Evolutionary conservation across 208 protist species (phyloP), one percentile per base, ranked within the genome.

Genomic region (Phytomonas francai): DNA sequence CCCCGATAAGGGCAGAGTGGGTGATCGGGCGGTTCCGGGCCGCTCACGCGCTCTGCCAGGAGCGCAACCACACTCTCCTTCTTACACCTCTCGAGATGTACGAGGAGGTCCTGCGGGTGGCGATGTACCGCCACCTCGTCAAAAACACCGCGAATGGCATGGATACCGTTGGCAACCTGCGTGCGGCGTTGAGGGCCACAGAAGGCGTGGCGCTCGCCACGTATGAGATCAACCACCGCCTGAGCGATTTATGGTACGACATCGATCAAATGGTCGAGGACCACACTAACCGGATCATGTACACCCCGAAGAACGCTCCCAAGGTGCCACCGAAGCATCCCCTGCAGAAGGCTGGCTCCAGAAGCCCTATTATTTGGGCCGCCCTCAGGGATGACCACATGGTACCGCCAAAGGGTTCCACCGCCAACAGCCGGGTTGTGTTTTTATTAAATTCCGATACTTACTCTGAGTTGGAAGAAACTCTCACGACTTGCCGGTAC

Each of bases 11-110:
- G 68, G 68, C 70, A 25, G 59, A 14, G 12, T 94, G 92, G 79
- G 73, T 94, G 32, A 61, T 70, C 33, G 39, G 71, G 62, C 88
- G 95, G 81, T 89, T 91, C 71, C 67, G 75, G 2, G 68, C 65
- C 9, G 88, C 82, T 9, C 67, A 34, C 36, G 39, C 72, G 28
- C 54, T 61, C 25, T 74, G 66, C 19, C 62, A 66, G 1, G 12
- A 33, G 12, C 39, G 59, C 22, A 9, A 51, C 19, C 28, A 42
- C 25, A 29, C 69, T 27, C 3, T 11, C 30, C 16, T 29, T 0
- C 36, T 87, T 0, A n/a, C n/a, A n/a, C n/a, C n/a, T n/a, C 27
- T 84, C 0, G 72, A 83, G 42, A 64, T 51, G 2, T 67, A 62
- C 25, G 49, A 60, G n/a, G 63, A 62, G 27, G 59, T 74, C 19